Percentiles rank a stretch among this genome's conserved stretches.
Evolutionary conservation across 78 protist species (phyloP).

Genomic region (Polysphondylium violaceum): DNA sequence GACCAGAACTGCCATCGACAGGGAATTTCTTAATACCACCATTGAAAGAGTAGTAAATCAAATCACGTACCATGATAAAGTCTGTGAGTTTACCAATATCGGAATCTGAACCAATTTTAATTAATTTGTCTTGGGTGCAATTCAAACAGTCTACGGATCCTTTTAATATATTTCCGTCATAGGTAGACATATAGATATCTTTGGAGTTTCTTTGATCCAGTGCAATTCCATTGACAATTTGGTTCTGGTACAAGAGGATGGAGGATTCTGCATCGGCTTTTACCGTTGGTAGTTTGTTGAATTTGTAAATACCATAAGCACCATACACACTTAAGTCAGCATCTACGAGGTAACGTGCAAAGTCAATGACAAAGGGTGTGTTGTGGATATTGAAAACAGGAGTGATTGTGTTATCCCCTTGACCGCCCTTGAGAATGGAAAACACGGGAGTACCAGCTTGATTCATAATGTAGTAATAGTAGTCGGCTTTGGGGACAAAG

Average conservation of each 20-base stretch:
- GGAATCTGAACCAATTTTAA: background rate
- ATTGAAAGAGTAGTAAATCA: background rate
- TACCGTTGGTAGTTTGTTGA: slow-evolving; percentile 17
- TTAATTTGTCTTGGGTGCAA: slow-evolving; percentile 23
- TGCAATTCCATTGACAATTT: slow-evolving; percentile 3
- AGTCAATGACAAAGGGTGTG: slow-evolving; percentile 10
- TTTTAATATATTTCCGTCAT: slow-evolving; percentile 33
- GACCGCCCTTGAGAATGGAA: background rate
- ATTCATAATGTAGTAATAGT: slow-evolving; percentile 1
- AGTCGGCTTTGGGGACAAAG: background rate
- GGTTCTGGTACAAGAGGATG: background rate
- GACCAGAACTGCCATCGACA: background rate
- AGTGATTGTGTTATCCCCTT: background rate
- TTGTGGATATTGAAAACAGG: slow-evolving; percentile 11
- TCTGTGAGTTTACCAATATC: background rate
- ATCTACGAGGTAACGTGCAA: background rate
- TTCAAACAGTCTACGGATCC: background rate
- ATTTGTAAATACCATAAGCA: slow-evolving; percentile 18
- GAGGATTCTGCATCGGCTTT: background rate
- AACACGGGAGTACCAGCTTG: slow-evolving; percentile 29
- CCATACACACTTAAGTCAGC: background rate
- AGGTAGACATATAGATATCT: slow-evolving; percentile 32
- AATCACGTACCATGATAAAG: background rate
- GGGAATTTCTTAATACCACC: background rate
- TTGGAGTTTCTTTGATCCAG: background rate